Percentiles rank a stretch among this genome's conserved stretches.
These are phyloP conservation scores for Dioscorea cayenensis DNA, from an alignment of 116 monocot species.

Conservation along the genomic window DNA sequence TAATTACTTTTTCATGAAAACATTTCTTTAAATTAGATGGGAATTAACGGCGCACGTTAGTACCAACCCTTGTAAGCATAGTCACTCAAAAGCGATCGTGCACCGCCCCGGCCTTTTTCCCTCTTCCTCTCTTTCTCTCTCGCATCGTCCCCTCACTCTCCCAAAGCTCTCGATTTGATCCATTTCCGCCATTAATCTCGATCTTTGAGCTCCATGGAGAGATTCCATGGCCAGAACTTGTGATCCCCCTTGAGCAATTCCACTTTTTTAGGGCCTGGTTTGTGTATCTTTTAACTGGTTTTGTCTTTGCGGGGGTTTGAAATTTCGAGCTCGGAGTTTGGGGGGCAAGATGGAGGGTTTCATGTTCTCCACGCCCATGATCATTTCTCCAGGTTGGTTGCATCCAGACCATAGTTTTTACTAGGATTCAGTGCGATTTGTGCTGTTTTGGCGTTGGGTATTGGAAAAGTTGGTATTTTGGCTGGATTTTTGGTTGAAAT, in stretches of 20 bases:
- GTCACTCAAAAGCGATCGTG: too few species aligned
- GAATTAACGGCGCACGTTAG: too few species aligned
- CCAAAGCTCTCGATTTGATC: not conserved
- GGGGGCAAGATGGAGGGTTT: conserved; percentile 21
- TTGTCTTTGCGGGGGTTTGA: not conserved
- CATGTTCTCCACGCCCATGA: conserved; percentile 25
- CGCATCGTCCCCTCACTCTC: not conserved
- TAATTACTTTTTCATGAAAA: too few species aligned
- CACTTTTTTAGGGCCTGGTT: not conserved
- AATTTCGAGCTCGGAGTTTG: not conserved
- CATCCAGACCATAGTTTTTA: not conserved
- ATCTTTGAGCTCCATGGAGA: not conserved
- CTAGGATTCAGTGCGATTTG: not conserved
- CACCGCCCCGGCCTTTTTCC: too few species aligned
- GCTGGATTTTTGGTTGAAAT: not conserved
- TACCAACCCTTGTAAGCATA: too few species aligned
- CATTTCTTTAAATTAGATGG: too few species aligned
- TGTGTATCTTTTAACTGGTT: not conserved
- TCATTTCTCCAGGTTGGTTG: conserved; percentile 22
- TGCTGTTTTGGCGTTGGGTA: not conserved
- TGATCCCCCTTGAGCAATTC: not conserved
- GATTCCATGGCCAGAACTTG: not conserved
- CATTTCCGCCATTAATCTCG: not conserved
- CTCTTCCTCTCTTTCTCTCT: too few species aligned
- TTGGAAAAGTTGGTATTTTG: not conserved